These are phyloP conservation scores for Bocquillonia castaneifolia DNA, from an alignment of 441 rosid species.

Conservation along the genomic window DNA sequence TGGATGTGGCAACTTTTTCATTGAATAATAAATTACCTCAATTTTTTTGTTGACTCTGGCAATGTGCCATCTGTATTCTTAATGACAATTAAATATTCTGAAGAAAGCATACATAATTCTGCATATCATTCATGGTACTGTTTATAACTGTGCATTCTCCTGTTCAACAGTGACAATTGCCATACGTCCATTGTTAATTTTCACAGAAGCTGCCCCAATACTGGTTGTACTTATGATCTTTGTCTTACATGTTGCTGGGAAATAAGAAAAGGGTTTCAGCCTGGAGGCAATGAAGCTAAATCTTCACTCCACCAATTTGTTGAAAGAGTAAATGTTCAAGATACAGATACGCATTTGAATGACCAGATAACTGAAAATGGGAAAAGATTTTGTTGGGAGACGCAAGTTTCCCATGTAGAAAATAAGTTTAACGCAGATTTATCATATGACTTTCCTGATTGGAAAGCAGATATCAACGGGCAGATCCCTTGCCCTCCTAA, in stretches of 20 bases:
- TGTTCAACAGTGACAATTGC: slow-evolving; percentile 57
- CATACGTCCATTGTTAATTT: slow-evolving; percentile 60
- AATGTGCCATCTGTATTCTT: background rate
- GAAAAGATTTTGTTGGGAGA: slow-evolving; percentile 22
- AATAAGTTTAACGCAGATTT: slow-evolving; percentile 1
- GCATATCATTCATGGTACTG: background rate
- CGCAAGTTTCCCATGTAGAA: slow-evolving; percentile 33
- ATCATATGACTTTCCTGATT: slow-evolving; percentile 20
- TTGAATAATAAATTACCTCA: background rate
- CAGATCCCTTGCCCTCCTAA: slow-evolving; percentile 53
- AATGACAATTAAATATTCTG: background rate
- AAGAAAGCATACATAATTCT: background rate
- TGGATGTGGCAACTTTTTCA: slow-evolving; percentile 1
- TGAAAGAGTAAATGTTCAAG: slow-evolving; percentile 18
- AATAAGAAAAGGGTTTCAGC: slow-evolving; percentile 51
- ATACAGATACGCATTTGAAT: slow-evolving; percentile 21
- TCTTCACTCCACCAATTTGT: slow-evolving; percentile 25
- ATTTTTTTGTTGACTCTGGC: background rate
- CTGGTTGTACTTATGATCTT: slow-evolving; percentile 56
- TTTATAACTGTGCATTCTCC: background rate
- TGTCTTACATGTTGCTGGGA: slow-evolving; percentile 71
- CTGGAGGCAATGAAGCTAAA: slow-evolving; percentile 37
- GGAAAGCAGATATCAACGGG: slow-evolving; percentile 54
- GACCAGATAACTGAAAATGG: slow-evolving; percentile 19
- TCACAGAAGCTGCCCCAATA: slow-evolving; percentile 58